Conservation (phyloP, 371 early-diverging fungal genomes). For the Apophysomyces sp. region DNA sequence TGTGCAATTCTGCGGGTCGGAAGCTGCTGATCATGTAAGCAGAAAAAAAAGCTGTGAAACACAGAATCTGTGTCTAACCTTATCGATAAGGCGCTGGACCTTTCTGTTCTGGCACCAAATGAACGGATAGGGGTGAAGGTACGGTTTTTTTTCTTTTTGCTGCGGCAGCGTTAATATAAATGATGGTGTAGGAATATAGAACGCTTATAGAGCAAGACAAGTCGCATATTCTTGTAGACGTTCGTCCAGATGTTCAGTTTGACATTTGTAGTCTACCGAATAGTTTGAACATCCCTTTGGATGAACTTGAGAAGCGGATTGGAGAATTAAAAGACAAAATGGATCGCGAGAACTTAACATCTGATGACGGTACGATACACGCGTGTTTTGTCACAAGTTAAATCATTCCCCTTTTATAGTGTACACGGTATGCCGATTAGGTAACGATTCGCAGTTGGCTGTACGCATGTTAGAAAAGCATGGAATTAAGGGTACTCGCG, state of each 20-base stretch:
- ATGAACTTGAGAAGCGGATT: conserved; percentile 40
- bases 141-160: not conserved
- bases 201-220: conserved; percentile 15
- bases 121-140: conserved; percentile 35
- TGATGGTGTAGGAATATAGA: conserved; percentile 35
- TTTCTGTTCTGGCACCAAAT: conserved; percentile 18
- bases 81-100: conserved; percentile 7
- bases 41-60: not conserved
- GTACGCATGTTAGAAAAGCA: conserved; percentile 61
- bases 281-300: conserved; percentile 59
- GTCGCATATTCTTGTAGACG: conserved; percentile 84
- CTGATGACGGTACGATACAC: conserved; percentile 27
- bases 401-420: conserved; percentile 43
- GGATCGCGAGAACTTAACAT: conserved; percentile 16
- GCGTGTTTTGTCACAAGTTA: conserved; percentile 14
- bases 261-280: conserved; percentile 78
- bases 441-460: conserved; percentile 91
- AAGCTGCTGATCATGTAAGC: conserved; percentile 72
- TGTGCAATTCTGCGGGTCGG: conserved; percentile 85
- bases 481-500: conserved; percentile 57
- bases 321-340: conserved; percentile 32
- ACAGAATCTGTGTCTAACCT: not conserved
- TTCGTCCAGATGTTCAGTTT: conserved; percentile 80
- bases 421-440: conserved; percentile 87
- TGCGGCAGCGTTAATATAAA: not conserved